Percentiles rank a stretch among this genome's conserved stretches.
Evolutionary conservation across 179 eudicot genomes (phyloP).

Genomic region (Beta lomatogona): DNA sequence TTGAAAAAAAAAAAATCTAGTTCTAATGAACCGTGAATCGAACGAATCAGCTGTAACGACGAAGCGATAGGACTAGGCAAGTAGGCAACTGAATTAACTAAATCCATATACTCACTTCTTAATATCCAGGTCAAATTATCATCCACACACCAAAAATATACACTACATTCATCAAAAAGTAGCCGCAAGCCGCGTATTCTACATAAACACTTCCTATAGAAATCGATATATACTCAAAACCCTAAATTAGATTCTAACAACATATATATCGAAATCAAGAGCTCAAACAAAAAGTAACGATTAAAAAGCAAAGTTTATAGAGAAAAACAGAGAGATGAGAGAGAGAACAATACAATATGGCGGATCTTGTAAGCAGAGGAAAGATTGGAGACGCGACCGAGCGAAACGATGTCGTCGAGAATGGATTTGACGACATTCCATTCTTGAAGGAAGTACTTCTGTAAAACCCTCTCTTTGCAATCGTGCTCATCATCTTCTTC

Average conservation of each 20-base stretch:
- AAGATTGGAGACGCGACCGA: conserved; percentile 59
- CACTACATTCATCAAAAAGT: background rate
- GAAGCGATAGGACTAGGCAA: background rate
- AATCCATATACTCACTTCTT: background rate
- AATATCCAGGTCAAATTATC: background rate
- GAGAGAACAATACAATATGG: conserved; percentile 49
- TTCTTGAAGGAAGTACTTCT: conserved; percentile 72
- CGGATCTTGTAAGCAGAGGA: conserved; percentile 76
- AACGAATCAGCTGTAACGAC: background rate
- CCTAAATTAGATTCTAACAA: background rate
- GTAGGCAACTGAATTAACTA: background rate
- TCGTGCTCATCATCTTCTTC: conserved; percentile 63
- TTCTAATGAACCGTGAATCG: background rate
- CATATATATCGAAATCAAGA: background rate
- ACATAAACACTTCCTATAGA: background rate
- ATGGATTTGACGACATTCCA: conserved; percentile 78
- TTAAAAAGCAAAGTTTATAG: background rate
- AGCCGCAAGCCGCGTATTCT: background rate
- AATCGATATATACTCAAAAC: background rate
- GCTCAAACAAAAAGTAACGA: background rate
- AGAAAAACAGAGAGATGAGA: conserved; percentile 16
- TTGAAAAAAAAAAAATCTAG: background rate
- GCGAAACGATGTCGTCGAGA: conserved; percentile 70
- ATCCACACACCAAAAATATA: background rate
- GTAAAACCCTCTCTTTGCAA: conserved; percentile 65